Base-by-base conservation (phyloP, 352 stramenopile genomes). In the Phytophthora pseudosyringae region DNA sequence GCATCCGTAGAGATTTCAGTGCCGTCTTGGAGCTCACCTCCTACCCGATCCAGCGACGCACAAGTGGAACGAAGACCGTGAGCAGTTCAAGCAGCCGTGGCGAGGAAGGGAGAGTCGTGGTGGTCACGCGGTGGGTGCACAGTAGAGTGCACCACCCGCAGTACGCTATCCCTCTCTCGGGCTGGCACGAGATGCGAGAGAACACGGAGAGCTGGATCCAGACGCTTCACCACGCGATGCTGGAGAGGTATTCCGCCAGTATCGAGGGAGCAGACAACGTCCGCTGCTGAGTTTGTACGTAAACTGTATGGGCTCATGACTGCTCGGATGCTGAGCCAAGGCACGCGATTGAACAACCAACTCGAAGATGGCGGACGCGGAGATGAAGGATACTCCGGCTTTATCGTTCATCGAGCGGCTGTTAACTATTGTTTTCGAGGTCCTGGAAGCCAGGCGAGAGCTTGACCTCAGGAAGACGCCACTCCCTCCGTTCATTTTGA, bases 401-500 rank as follows among this genome's bases (percentile, higher is more conserved):
- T 21, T 21, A 21, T 21, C 21, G 21, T 2, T 21, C 21, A 21
- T 21, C 21, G 21, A 21, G 21, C 21, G 21, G 21, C 21, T 21
- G 21, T 21, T 2, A 21, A 21, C 21, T 21, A 21, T 21, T 21
- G 21, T 21, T 21, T 21, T 21, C 21, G 21, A 21, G 21, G 21
- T 21, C 21, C 21, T 21, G 21, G 21, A 21, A 21, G 21, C 1
- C 21, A 21, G 21, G 21, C 21, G 21, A 21, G 21, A 21, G 21
- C 21, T 21, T 21, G 21, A 21, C 21, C 21, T 21, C 21, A 21
- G 21, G 13, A 21, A 21, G 25, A 12, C 13, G 25, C 72, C 85
- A 75, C 77, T 94, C 75, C 82, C 84, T 57, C 68, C 80, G 63
- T 84, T 91, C 59, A 53, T 90, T 50, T 74, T 88, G 21, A 21